A percentile compares a stretch with the other conserved stretches of the same genome.
Evolutionary conservation across 768 basidiomycete genomes (phyloP).

Genomic region (Phaeotremella skinneri): DNA sequence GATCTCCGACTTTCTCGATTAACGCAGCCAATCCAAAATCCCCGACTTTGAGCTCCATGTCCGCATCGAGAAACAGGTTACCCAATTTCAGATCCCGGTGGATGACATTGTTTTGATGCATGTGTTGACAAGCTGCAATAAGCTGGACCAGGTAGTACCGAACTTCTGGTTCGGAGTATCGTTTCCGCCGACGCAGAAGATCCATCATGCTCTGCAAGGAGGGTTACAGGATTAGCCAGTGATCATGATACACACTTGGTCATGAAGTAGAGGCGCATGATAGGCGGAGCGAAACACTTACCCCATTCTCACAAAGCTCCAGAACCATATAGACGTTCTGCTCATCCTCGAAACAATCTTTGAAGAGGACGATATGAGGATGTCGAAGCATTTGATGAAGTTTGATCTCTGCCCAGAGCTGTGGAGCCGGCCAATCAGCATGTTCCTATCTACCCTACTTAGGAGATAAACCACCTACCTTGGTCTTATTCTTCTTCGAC

Average conservation of each 20-base stretch:
- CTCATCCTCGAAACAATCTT: constrained; percentile 91
- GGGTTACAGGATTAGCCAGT: constrained; percentile 52
- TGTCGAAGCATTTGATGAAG: constrained; percentile 87
- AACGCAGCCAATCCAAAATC: constrained; percentile 97
- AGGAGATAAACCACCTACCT: constrained; percentile 59
- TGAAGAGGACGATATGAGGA: constrained; percentile 86
- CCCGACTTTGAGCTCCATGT: constrained; percentile 95
- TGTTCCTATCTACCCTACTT: not conserved
- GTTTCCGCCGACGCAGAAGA: constrained; percentile 77
- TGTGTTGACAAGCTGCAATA: constrained; percentile 93
- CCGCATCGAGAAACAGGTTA: constrained; percentile 81
- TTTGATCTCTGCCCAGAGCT: constrained; percentile 99
- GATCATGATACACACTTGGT: not conserved
- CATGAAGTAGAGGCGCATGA: not conserved
- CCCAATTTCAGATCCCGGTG: constrained; percentile 96
- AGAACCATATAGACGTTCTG: constrained; percentile 97
- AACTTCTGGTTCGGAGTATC: constrained; percentile 87
- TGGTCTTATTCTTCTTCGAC: constrained; percentile 95
- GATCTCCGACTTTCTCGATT: constrained; percentile 91
- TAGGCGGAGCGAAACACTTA: constrained; percentile 35
- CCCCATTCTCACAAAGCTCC: constrained; percentile 83
- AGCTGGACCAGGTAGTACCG: constrained; percentile 92
- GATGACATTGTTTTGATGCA: constrained; percentile 95
- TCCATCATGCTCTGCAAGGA: constrained; percentile 56
- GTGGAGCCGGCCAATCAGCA: not conserved